phyloP scores from a whole-genome alignment of 805 yeast genomes.

The Yamadazyma laniorum region DNA sequence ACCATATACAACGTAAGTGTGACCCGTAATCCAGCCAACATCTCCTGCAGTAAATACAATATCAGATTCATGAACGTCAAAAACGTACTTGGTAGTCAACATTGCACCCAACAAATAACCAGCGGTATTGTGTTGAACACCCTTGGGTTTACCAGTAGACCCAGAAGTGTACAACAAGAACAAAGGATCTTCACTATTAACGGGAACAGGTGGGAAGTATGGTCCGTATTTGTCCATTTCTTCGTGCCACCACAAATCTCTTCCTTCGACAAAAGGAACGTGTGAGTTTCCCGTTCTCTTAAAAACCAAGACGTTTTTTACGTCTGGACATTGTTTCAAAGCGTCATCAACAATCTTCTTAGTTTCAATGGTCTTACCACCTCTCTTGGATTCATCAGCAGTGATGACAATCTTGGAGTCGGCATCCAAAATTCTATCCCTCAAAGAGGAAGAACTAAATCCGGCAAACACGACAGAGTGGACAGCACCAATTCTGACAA shows the following conservation, averaged over 20 bases:
- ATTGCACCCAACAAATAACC: conserved; percentile 94
- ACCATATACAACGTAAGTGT: conserved; percentile 92
- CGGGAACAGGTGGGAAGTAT: conserved; percentile 84
- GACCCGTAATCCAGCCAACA: conserved; percentile 99
- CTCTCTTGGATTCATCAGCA: conserved; percentile 93
- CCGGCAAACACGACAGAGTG: conserved; percentile 98
- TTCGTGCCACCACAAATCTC: conserved; percentile 97
- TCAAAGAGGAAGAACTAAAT: conserved; percentile 87
- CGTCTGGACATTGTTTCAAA: conserved; percentile 67
- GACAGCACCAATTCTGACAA: conserved; percentile 90
- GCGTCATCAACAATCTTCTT: conserved; percentile 97
- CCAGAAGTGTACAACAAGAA: conserved; percentile 97
- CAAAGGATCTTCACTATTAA: conserved; percentile 89
- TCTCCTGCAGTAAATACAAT: conserved; percentile 95
- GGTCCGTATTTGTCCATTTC: conserved; percentile 77
- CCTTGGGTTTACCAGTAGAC: conserved; percentile 98
- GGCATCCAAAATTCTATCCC: conserved; percentile 89
- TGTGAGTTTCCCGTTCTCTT: conserved; percentile 79
- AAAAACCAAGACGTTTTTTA: conserved; percentile 81
- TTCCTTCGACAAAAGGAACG: conserved; percentile 69
- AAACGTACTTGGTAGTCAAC: conserved; percentile 86
- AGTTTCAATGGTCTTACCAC: conserved; percentile 89
- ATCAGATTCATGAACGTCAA: conserved; percentile 88
- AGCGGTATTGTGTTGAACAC: conserved; percentile 92
- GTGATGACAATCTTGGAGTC: conserved; percentile 84